Evolutionary conservation across 345 rosid genomes (phyloP).

Genomic region (Lepidium africanum): DNA sequence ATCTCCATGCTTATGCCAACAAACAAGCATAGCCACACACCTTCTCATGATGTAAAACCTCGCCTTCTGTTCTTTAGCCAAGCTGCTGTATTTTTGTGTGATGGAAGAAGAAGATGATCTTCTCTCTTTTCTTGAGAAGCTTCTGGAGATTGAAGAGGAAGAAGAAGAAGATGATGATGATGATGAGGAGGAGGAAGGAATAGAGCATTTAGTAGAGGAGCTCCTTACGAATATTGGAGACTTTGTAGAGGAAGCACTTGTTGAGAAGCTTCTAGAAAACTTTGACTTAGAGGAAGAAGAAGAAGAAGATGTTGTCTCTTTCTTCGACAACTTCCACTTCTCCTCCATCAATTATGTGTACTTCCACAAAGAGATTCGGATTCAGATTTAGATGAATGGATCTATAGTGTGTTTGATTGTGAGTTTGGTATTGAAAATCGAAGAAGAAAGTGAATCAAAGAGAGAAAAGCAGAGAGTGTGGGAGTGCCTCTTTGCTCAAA

Average conservation of each 20-base stretch:
- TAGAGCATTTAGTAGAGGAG: slow-evolving; percentile 44
- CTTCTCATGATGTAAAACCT: slow-evolving; percentile 94
- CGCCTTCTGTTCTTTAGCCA: slow-evolving; percentile 96
- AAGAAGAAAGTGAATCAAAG: slow-evolving; percentile 16
- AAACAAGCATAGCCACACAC: slow-evolving; percentile 98
- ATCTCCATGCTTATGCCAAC: slow-evolving; percentile 97
- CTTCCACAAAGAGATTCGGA: background rate
- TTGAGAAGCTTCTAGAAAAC: slow-evolving; percentile 61
- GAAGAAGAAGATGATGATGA: slow-evolving; percentile 21
- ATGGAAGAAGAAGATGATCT: slow-evolving; percentile 41
- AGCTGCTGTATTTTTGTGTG: slow-evolving; percentile 64
- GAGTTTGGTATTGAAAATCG: slow-evolving; percentile 16
- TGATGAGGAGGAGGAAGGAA: slow-evolving; percentile 11
- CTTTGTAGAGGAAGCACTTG: slow-evolving; percentile 59
- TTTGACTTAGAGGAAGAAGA: slow-evolving; percentile 42
- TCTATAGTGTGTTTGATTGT: slow-evolving; percentile 8
- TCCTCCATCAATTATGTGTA: slow-evolving; percentile 52
- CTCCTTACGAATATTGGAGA: slow-evolving; percentile 47
- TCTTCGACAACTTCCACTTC: slow-evolving; percentile 63
- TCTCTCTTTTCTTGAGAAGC: slow-evolving; percentile 48
- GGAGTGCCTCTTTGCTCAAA: slow-evolving; percentile 17
- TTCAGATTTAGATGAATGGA: slow-evolving; percentile 6
- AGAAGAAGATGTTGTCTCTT: slow-evolving; percentile 36
- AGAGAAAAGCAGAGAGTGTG: slow-evolving; percentile 6
- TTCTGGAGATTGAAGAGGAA: slow-evolving; percentile 51